Percentiles rank a stretch among this genome's conserved stretches.
Conservation (phyloP, 2,329 filamentous ascomycete genomes). For the Blumeria hordei region DNA sequence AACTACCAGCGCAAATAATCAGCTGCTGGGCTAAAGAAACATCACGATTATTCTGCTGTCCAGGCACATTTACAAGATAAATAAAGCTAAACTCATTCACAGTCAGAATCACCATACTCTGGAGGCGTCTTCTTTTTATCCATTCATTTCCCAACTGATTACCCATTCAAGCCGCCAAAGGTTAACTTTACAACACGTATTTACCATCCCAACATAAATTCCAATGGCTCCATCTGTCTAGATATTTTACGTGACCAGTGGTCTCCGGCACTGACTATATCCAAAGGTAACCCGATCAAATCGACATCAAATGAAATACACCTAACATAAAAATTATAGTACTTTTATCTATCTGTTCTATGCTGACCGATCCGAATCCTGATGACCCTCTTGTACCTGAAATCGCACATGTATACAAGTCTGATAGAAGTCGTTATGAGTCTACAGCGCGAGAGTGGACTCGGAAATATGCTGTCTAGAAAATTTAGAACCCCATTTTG, state of each 20-base stretch:
- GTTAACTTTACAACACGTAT: slow-evolving; percentile 99
- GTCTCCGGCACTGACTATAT: slow-evolving; percentile 95
- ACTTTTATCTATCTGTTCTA: slow-evolving; percentile 94
- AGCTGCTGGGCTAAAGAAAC: no score
- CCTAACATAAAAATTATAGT: slow-evolving; percentile 26
- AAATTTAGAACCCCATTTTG: no score
- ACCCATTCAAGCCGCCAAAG: slow-evolving; percentile 99
- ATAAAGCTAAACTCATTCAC: slow-evolving; percentile 6
- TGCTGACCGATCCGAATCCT: slow-evolving; percentile 98
- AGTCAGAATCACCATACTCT: slow-evolving; percentile 92
- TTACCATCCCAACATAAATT: slow-evolving; percentile 99
- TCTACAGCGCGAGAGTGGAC: slow-evolving; percentile 96
- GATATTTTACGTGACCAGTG: slow-evolving; percentile 98
- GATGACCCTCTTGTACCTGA: slow-evolving; percentile 96
- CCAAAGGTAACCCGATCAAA: slow-evolving; percentile 46
- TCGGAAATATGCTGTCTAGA: slow-evolving; percentile 87
- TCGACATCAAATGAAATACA: no score
- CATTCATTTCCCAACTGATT: slow-evolving; percentile 99
- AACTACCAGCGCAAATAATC: not conserved
- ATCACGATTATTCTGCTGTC: no score
- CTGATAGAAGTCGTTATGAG: slow-evolving; percentile 85
- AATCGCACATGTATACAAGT: slow-evolving; percentile 99
- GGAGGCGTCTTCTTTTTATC: slow-evolving; percentile 97
- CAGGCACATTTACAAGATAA: no score
- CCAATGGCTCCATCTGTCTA: slow-evolving; percentile 95